Percentiles rank a stretch among this genome's conserved stretches.
Evolutionary conservation across 805 yeast genomes (phyloP).

Genomic region (Scheffersomyces lignosus): DNA sequence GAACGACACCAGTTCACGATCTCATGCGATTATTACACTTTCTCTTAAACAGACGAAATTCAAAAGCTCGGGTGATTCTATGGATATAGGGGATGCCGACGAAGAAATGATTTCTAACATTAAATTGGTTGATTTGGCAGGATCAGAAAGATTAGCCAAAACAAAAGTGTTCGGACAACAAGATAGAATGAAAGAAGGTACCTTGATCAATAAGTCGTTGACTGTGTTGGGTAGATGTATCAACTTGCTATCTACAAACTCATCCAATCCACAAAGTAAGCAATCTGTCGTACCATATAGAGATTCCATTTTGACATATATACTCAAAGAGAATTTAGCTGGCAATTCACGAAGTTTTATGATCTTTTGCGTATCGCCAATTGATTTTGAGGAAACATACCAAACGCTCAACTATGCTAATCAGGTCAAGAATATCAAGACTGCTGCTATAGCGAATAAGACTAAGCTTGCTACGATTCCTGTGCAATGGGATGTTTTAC

Average conservation of each 20-base stretch:
- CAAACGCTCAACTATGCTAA: slow-evolving; percentile 79
- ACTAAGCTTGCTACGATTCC: slow-evolving; percentile 25
- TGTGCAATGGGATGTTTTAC: slow-evolving; percentile 33
- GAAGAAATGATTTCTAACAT: slow-evolving; percentile 59
- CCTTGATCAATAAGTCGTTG: slow-evolving; percentile 73
- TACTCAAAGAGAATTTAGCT: slow-evolving; percentile 71
- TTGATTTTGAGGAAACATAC: slow-evolving; percentile 73
- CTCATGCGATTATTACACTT: slow-evolving; percentile 77
- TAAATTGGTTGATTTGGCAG: slow-evolving; percentile 77
- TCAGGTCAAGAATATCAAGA: slow-evolving; percentile 67
- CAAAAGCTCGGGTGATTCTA: slow-evolving; percentile 14
- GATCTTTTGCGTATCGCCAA: slow-evolving; percentile 84
- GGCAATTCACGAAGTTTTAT: slow-evolving; percentile 87
- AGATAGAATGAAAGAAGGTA: slow-evolving; percentile 68
- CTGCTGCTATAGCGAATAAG: slow-evolving; percentile 52
- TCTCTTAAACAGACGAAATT: slow-evolving; percentile 57
- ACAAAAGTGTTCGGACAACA: slow-evolving; percentile 58
- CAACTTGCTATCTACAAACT: slow-evolving; percentile 46
- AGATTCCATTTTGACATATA: slow-evolving; percentile 74
- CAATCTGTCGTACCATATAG: slow-evolving; percentile 61
- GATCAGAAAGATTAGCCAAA: slow-evolving; percentile 69
- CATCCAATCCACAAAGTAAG: slow-evolving; percentile 15
- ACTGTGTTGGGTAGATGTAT: slow-evolving; percentile 76
- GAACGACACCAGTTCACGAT: slow-evolving; percentile 73
- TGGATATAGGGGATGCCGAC: slow-evolving; percentile 36